phyloP scores from a whole-genome alignment of 257 asterid species.

The Przewalskia tangutica region DNA sequence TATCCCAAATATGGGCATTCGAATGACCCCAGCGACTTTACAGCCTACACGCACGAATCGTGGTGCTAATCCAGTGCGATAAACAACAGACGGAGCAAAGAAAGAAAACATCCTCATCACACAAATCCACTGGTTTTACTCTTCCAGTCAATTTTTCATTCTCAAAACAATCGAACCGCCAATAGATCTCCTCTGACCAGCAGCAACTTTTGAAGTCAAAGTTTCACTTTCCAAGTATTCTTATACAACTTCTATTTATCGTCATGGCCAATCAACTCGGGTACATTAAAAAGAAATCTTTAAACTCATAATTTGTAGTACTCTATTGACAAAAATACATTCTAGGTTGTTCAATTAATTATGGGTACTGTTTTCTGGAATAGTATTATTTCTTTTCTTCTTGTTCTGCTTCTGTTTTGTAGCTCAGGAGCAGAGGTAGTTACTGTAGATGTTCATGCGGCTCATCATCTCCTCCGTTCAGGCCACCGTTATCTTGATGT shows the following conservation, averaged over 20 bases:
- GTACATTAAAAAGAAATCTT: background rate
- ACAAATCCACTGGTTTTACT: background rate
- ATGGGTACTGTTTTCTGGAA: background rate
- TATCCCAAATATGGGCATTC: too few species aligned
- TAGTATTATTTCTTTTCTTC: background rate
- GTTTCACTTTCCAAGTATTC: background rate
- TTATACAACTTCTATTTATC: background rate
- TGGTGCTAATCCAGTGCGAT: background rate
- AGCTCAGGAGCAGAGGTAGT: slow-evolving; percentile 33
- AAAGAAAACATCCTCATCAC: background rate
- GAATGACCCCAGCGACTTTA: background rate
- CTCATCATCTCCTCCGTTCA: slow-evolving; percentile 38
- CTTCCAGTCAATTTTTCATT: background rate
- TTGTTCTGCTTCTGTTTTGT: slow-evolving; percentile 11
- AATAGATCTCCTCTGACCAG: background rate
- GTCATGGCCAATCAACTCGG: background rate
- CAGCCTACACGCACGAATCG: background rate
- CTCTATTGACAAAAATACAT: background rate
- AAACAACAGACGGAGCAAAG: background rate
- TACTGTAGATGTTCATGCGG: slow-evolving; percentile 57
- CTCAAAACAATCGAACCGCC: background rate
- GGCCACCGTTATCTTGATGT: slow-evolving; percentile 69
- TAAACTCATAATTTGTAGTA: background rate
- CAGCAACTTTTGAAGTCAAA: background rate
- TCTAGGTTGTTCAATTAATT: background rate